Evolutionary conservation across 306 rosid species (phyloP).

Genomic region (Quercus mongolica): DNA sequence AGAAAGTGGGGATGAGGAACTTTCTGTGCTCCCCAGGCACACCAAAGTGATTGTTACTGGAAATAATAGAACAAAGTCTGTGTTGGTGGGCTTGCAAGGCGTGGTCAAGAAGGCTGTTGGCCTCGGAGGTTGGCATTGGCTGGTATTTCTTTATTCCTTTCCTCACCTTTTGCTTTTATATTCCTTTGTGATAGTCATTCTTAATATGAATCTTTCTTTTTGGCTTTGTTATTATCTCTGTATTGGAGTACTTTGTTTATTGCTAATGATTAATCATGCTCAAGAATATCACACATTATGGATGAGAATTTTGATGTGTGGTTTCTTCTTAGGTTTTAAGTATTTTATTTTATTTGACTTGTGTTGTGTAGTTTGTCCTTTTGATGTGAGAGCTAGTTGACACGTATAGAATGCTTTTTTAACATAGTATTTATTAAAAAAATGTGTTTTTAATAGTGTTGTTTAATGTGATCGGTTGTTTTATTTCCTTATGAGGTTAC

Average conservation of each 20-base stretch:
- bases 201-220: not conserved
- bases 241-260: not conserved
- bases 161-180: not conserved
- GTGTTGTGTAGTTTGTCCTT: not conserved
- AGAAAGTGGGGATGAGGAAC: constrained; percentile 72
- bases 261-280: not conserved
- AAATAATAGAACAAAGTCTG: constrained; percentile 69
- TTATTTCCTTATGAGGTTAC: not conserved
- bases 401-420: not conserved
- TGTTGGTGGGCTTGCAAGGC: constrained; percentile 72
- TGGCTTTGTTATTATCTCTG: not conserved
- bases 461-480: not conserved
- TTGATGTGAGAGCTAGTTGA: not conserved
- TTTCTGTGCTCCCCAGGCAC: constrained; percentile 70
- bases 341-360: not conserved
- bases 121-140: constrained; percentile 85
- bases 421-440: too few relatives aligned
- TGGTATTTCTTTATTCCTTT: constrained; percentile 38
- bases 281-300: not conserved
- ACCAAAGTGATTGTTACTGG: constrained; percentile 77
- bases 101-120: constrained; percentile 82
- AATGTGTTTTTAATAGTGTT: not conserved
- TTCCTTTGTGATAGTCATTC: not conserved
- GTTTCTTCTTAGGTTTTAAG: not conserved
- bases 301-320: not conserved